These are phyloP conservation scores for Mycena capillaripes DNA, from an alignment of 768 basidiomycete genomes.

Conservation along the genomic window DNA sequence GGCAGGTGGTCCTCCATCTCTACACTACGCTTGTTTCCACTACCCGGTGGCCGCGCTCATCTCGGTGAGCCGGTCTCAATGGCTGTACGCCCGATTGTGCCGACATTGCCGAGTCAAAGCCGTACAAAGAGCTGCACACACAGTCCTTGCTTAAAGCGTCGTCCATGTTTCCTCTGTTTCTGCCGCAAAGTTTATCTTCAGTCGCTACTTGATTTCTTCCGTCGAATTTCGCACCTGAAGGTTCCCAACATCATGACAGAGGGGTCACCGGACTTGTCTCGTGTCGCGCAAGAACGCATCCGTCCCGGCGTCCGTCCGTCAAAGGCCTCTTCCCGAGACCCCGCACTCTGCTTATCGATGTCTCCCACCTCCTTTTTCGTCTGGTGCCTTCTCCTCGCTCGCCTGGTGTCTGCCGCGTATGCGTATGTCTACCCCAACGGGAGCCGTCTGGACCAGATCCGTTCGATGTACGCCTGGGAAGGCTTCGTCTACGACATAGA, in stretches of 20 bases:
- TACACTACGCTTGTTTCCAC: too few species aligned
- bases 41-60: too few species aligned
- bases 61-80: too few species aligned
- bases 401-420: constrained; percentile 18
- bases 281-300: constrained; percentile 4
- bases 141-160: too few species aligned
- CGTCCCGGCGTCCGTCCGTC: too few species aligned
- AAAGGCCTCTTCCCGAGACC: constrained; percentile 1
- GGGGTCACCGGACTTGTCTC: constrained; percentile 22
- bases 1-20: too few species aligned
- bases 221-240: constrained; percentile 14
- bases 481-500: constrained; percentile 35
- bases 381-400: constrained; percentile 24
- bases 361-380: constrained; percentile 20
- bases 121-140: too few species aligned
- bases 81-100: too few species aligned
- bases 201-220: constrained; percentile 13
- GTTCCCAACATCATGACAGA: constrained; percentile 19
- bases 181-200: constrained; percentile 7
- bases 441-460: constrained; percentile 30
- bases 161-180: constrained; percentile 12
- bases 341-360: constrained; percentile 25
- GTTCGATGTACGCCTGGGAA: constrained; percentile 36
- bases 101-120: too few species aligned
- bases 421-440: constrained; percentile 19